These are phyloP conservation scores for Vitis riparia DNA, from an alignment of 164 flowering plant genomes.

Conservation along the genomic window DNA sequence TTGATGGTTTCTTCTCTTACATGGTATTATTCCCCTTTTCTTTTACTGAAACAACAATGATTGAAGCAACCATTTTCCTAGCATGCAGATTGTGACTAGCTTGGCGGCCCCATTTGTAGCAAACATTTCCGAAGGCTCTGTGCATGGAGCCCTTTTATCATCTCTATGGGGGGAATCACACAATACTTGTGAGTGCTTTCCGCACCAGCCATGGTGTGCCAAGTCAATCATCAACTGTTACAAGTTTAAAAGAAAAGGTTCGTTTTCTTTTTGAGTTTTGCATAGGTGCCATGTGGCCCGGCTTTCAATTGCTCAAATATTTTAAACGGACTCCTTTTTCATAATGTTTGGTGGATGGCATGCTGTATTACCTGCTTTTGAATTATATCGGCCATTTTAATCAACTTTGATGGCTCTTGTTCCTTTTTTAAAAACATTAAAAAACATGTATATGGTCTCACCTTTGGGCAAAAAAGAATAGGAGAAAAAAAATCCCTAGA, in stretches of 20 bases:
- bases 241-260: conserved; percentile 7
- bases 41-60: conserved; percentile 11
- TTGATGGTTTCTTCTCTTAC: not conserved
- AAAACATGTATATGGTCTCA: too few species aligned
- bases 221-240: not conserved
- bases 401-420: too few species aligned
- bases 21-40: not conserved
- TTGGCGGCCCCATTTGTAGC: conserved; percentile 11
- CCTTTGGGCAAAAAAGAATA: too few species aligned
- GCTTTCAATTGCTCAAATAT: not conserved
- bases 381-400: too few species aligned
- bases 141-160: not conserved
- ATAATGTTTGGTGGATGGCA: not conserved
- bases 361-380: not conserved
- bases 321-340: not conserved
- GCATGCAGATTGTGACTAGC: conserved; percentile 19
- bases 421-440: too few species aligned
- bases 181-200: not conserved
- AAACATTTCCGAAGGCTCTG: not conserved
- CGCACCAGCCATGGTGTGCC: conserved; percentile 4
- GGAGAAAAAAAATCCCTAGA: too few species aligned
- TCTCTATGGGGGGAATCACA: not conserved
- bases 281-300: not conserved
- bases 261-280: not conserved
- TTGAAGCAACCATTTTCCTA: conserved; percentile 19